Base-by-base conservation (phyloP, 768 basidiomycete genomes). In the Calocera cornea region DNA sequence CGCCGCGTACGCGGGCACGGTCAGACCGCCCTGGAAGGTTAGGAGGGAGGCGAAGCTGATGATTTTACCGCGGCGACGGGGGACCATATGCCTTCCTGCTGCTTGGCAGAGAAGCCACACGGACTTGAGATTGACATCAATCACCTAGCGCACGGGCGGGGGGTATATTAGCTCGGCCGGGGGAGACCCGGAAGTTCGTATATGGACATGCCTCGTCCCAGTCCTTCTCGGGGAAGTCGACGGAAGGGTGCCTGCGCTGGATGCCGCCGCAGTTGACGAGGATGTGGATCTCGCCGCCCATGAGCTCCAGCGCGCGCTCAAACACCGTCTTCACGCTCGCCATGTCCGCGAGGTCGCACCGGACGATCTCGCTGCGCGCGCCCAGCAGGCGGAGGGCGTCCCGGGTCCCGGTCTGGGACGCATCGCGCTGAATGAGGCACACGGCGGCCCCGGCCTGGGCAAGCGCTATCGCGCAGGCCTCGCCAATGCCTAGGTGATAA, bases 1-100 rank as follows among this genome's bases (percentile, higher is more conserved):
- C 2, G 94, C 86, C 1, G 93, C 90, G 73, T 95, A 95, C 12
- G 94, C 94, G 22, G 93, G 92, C 41, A 95, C 83, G 16, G 86
- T 87, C 65, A 88, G 67, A 50, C 87, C 87, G 60, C 83, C 84
- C 73, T 84, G 78, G 76, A 82, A 85, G 3, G 82, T 82, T 31
- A 84, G 78, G n/a, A 86, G 77, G 34, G 83, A 85, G 54, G 83
- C 84, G 70, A 87, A 81, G 75, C 87, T 87, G 75, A 88, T 86
- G 72, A 88, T 86, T 75, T 87, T 87, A 34, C 92, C 79, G 77
- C 90, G 76, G 76, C 80, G 12, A 74, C 75, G 5, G 73, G 72
- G n/a, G 12, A 94, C 84, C 92, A 95, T 95, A 78, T 97, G 94
- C 69, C 82, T 80, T 14, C 91, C 93, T n/a, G 88, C 89, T 64